A percentile compares a stretch with the other conserved stretches of the same genome.
These are phyloP conservation scores for Lepidopterella palustris DNA, from an alignment of 495 filamentous ascomycete genomes.

Conservation along the genomic window DNA sequence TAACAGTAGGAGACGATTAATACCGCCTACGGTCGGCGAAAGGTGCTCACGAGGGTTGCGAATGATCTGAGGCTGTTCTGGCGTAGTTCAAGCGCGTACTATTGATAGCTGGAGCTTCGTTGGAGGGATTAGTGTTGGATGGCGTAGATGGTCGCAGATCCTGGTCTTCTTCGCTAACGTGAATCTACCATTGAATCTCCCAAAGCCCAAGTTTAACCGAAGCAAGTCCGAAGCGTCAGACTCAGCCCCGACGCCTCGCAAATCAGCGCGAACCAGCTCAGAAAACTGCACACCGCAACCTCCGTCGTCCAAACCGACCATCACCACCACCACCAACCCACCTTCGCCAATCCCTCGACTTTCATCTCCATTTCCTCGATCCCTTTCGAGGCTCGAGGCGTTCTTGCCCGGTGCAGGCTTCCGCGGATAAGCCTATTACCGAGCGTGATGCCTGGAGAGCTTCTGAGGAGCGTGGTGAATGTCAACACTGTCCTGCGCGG, in stretches of 20 bases:
- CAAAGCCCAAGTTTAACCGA: background rate
- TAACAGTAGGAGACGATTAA: background rate
- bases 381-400: conserved; percentile 11
- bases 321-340: background rate
- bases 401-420: conserved; percentile 12
- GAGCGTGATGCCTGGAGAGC: conserved; percentile 28
- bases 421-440: background rate
- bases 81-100: background rate
- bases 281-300: background rate
- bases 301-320: no score
- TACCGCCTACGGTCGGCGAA: background rate
- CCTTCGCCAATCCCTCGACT: background rate
- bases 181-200: background rate
- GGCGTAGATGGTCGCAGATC: conserved; percentile 1
- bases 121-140: background rate
- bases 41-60: background rate
- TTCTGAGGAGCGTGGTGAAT: conserved; percentile 18
- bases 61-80: background rate
- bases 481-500: conserved; percentile 19
- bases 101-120: background rate
- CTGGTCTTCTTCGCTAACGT: background rate
- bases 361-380: conserved; percentile 2
- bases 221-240: background rate
- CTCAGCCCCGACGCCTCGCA: background rate
- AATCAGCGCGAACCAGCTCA: background rate